Base-by-base conservation (phyloP, 306 rosid species). In the Morella rubra region DNA sequence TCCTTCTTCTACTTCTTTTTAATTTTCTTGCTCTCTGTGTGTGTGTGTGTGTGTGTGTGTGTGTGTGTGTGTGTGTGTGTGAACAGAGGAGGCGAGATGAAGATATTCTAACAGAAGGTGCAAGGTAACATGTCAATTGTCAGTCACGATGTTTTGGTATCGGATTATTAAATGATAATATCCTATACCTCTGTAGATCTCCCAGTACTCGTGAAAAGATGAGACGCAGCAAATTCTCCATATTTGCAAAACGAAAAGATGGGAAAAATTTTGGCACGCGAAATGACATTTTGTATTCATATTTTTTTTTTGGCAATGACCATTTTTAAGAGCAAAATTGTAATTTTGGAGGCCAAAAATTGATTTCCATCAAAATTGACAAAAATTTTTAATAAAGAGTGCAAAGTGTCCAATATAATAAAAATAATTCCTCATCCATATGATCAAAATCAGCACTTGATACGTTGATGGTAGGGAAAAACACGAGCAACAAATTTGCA, bases 21-120 rank as follows among this genome's bases (percentile, higher is more conserved):
- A n/a, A n/a, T n/a, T n/a, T n/a, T n/a, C n/a, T n/a, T n/a, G n/a
- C n/a, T n/a, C n/a, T n/a, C n/a, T n/a, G n/a, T n/a, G n/a, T n/a
- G n/a, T n/a, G n/a, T n/a, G n/a, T n/a, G n/a, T n/a, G n/a, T n/a
- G n/a, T n/a, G n/a, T n/a, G n/a, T n/a, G n/a, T n/a, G n/a, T n/a
- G n/a, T n/a, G n/a, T n/a, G n/a, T n/a, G n/a, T n/a, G n/a, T n/a
- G n/a, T n/a, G n/a, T n/a, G n/a, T n/a, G n/a, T n/a, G n/a, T n/a
- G n/a, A n/a, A n/a, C n/a, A n/a, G n/a, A n/a, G n/a, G n/a, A n/a
- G n/a, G n/a, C n/a, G n/a, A n/a, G 42, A 18, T 40, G 50, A 40
- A 37, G 6, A 76, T 20, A 74, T 45, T 70, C 8, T 67, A 44
- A 71, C 68, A 54, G 67, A 52, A 60, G 20, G 69, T 44, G 27